Percentiles rank a stretch among this genome's conserved stretches.
These are phyloP conservation scores for Selenicereus undatus DNA, from an alignment of 148 eudicot genomes.

Conservation along the genomic window DNA sequence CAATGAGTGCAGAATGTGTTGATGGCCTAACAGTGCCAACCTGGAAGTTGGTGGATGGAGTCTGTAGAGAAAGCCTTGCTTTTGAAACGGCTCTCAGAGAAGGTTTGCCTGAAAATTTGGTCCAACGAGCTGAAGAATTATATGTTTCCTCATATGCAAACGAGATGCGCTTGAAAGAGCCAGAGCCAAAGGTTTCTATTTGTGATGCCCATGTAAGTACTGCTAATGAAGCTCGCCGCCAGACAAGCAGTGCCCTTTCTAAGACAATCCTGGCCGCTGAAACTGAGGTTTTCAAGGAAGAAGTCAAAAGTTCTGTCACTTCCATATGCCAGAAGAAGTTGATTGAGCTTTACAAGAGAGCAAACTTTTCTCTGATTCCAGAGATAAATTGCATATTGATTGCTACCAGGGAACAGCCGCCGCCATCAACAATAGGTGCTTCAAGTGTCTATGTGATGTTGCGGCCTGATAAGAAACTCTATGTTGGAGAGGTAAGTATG, in stretches of 20 bases:
- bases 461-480: conserved; percentile 67
- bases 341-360: conserved; percentile 37
- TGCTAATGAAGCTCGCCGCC: conserved; percentile 21
- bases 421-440: conserved; percentile 85
- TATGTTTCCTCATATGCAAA: conserved; percentile 52
- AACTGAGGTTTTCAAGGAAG: conserved; percentile 32
- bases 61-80: conserved; percentile 96
- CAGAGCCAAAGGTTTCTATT: conserved; percentile 7
- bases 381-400: conserved; percentile 48
- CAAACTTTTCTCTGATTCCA: conserved; percentile 26
- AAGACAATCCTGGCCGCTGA: conserved; percentile 12
- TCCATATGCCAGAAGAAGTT: conserved; percentile 54
- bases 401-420: conserved; percentile 79
- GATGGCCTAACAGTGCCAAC: conserved; percentile 76
- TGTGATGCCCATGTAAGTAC: conserved; percentile 12
- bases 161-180: conserved; percentile 24
- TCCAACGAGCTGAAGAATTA: conserved; percentile 74
- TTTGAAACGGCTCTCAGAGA: conserved; percentile 90
- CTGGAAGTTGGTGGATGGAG: conserved; percentile 89
- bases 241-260: conserved; percentile 9
- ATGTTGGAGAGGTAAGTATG: conserved; percentile 76
- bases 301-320: conserved; percentile 51
- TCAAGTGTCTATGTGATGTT: conserved; percentile 89
- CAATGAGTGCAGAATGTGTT: conserved; percentile 68
- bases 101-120: conserved; percentile 69